Base-by-base conservation (phyloP, 2,329 filamentous ascomycete genomes). In the Westerdykella sp. region DNA sequence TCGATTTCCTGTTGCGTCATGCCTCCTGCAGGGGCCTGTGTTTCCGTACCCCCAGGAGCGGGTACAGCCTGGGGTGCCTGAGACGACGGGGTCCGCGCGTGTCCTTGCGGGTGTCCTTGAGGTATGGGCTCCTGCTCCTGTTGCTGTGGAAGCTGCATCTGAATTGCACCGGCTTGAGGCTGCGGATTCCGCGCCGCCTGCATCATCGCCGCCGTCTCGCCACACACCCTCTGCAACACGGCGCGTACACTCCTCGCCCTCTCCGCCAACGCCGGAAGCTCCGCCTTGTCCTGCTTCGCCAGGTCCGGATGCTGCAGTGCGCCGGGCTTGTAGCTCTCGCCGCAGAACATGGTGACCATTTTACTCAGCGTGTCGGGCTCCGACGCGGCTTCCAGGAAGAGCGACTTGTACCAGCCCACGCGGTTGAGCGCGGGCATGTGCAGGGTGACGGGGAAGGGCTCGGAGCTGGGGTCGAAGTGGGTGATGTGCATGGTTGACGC, bases 391-490 rank as follows among this genome's bases (percentile, higher is more conserved):
- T 62, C 57, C 6, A 65, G 49, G 37, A 66, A 64, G 37, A 65
- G 54, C 28, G 57, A 63, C 37, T 65, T 64, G 49, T 65, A 66
- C 60, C 60, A 66, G 2, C 61, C 63, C 7, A 62, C 53, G 5
- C 62, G 59, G 28, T 64, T 66, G 30, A 66, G 49, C 5, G 62
- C 63, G 10, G 63, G 59, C 50, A 65, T 59, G 41, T 66, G 65
- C 9, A 28, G 7, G 25, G 25, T 28, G 6, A 48, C 44, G 11
- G 59, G 40, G 37, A 56, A 55, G 0, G 39, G 32, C 9, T 45
- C 23, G 15, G 31, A 49, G 4, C 42, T 39, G 14, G 51, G 41
- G 1, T 49, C 44, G 7, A 44, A 38, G 15, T 53, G 44, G 12
- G 43, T 11, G 11, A 65, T 48, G 37, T 49, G 53, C 15, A 62